Percentiles rank a stretch among this genome's conserved stretches.
phyloP scores from a whole-genome alignment of 306 rosid genomes.

The Comarum palustre region DNA sequence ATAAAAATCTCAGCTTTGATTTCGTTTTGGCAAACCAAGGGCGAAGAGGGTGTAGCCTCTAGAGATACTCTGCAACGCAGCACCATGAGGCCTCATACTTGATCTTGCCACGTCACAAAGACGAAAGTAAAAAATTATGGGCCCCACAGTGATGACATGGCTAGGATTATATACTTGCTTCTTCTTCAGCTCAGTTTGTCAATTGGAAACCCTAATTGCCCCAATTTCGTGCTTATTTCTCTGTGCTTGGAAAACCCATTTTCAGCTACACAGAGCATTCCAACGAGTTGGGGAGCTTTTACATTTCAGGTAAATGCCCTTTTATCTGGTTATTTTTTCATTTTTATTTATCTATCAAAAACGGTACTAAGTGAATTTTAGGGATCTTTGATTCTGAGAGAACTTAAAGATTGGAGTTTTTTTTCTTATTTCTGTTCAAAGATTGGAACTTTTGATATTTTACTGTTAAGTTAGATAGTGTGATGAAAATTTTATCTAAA shows the following conservation, averaged over 20 bases:
- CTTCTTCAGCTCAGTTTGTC: not conserved
- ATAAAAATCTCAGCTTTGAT: not conserved
- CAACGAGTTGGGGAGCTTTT: constrained; percentile 3
- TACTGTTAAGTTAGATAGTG: not conserved
- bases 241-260: not conserved
- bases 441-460: not conserved
- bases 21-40: not conserved
- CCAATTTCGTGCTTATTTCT: not conserved
- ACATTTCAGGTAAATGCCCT: not conserved
- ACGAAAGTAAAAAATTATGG: not conserved
- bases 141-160: constrained; percentile 17
- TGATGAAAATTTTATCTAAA: not conserved
- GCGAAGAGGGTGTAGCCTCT: not conserved
- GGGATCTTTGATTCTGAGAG: not conserved
- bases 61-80: not conserved
- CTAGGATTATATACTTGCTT: not conserved
- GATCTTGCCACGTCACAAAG: constrained; percentile 7
- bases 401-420: not conserved
- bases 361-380: not conserved
- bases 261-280: not conserved
- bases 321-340: not conserved
- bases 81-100: not conserved
- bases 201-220: constrained; percentile 11
- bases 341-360: not conserved
- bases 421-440: not conserved